Evolutionary conservation across 2,329 filamentous ascomycete species (phyloP), one percentile per base, ranked within the genome.

Genomic region (Didymella keratinophila): DNA sequence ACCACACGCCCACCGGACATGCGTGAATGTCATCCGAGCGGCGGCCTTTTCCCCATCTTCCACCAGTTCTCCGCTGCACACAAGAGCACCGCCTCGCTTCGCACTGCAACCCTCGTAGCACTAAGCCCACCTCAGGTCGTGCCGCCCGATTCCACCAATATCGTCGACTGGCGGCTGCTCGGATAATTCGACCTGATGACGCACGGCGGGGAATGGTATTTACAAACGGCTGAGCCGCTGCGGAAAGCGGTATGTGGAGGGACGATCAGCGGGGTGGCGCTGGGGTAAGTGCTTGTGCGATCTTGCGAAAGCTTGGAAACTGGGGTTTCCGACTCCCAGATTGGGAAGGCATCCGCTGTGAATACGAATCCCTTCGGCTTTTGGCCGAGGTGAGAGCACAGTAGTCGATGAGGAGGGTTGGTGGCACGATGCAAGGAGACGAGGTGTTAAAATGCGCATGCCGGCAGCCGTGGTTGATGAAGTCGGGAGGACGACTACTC

Each of bases 211-310:
- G 51, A 30, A 36, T n/a, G 10, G 25, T 41, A 30, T 32, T 39
- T 14, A 44, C 30, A 45, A 48, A 59, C 64, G 58, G 58, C 58
- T 52, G 52, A 61, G 20, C 63, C 63, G 63, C 58, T 61, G 43
- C 52, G 39, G 21, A 52, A 56, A 52, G 32, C 43, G 54, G 55
- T 25, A 57, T 42, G 50, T 34, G 25, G 27, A 27, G 36, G 7
- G 58, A 41, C 61, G 64, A 67, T 67, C 63, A 55, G 63, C 58
- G 61, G 62, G 63, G 52, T 60, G 54, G 61, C 45, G 61, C 52
- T 50, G 52, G 49, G 53, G 56, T 47, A 56, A 48, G 50, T 46
- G 60, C 60, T 63, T 63, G 56, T 43, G 21, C 54, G 61, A 57
- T 58, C 60, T 62, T 62, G 64, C 42, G 27, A 55, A 56, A 62